These are phyloP conservation scores for Tuber microsphaerosporum DNA, from an alignment of 495 filamentous ascomycete species.

Conservation along the genomic window DNA sequence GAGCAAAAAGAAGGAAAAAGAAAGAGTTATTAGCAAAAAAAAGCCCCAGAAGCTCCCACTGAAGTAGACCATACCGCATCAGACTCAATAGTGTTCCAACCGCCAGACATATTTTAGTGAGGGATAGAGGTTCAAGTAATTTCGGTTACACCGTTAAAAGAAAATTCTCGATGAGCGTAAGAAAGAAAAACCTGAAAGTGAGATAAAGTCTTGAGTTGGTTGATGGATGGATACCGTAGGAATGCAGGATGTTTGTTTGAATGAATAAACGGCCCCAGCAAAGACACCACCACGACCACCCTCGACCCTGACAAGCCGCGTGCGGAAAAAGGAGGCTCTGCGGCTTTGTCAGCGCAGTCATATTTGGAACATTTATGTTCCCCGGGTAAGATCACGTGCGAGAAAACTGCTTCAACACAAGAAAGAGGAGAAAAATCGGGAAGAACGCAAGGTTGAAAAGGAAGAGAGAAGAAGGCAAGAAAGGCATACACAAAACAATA, in stretches of 20 bases:
- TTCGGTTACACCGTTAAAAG: background rate
- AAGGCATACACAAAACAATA: background rate
- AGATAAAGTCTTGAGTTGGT: background rate
- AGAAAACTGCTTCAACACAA: background rate
- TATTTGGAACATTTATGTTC: background rate
- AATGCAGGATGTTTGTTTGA: background rate
- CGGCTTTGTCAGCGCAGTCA: background rate
- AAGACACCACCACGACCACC: background rate
- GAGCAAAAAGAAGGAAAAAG: slow-evolving; percentile 14
- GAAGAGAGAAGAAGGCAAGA: background rate
- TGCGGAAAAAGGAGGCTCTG: background rate
- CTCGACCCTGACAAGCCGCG: background rate
- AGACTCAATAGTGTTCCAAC: slow-evolving; percentile 80
- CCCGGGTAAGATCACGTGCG: background rate
- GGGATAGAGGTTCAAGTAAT: background rate
- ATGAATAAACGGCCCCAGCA: background rate
- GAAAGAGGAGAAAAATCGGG: background rate
- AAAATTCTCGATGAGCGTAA: too few species aligned
- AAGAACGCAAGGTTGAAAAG: background rate
- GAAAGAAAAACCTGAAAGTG: too few species aligned
- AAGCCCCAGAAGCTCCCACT: background rate
- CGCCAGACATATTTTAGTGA: slow-evolving; percentile 44
- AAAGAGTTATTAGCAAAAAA: slow-evolving; percentile 6
- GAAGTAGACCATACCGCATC: slow-evolving; percentile 63
- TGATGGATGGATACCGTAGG: background rate